These are phyloP conservation scores for Dothistroma pini DNA, from an alignment of 2,329 filamentous ascomycete genomes.

Conservation along the genomic window DNA sequence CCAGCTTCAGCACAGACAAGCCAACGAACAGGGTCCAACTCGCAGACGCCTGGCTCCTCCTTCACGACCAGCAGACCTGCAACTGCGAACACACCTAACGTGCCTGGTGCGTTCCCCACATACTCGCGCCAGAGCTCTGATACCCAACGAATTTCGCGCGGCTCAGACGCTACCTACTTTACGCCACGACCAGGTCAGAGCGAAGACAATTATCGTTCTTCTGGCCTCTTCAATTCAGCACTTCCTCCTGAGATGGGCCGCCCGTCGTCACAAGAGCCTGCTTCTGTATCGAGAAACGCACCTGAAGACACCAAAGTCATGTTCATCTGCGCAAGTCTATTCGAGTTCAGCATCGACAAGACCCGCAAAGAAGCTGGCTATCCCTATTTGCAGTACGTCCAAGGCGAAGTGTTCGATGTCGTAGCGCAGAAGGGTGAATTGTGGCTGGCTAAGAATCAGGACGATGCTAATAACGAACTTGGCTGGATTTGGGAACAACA, in stretches of 20 bases:
- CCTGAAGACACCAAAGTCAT: constrained; percentile 52
- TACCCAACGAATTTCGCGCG: constrained; percentile 22
- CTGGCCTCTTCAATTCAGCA: constrained; percentile 34
- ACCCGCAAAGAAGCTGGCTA: constrained; percentile 91
- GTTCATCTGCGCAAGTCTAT: constrained; percentile 89
- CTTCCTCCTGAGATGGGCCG: constrained; percentile 27
- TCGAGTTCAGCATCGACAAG: constrained; percentile 95
- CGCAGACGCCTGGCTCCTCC: constrained; percentile 50
- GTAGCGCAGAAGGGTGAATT: constrained; percentile 96
- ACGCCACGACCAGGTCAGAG: constrained; percentile 24
- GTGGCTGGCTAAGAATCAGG: constrained; percentile 96
- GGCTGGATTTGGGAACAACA: constrained; percentile 99
- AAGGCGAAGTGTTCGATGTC: constrained; percentile 71
- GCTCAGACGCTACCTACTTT: constrained; percentile 33
- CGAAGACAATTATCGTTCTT: constrained; percentile 26
- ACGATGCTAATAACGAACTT: constrained; percentile 72
- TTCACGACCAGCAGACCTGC: constrained; percentile 35
- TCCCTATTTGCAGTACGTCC: constrained; percentile 91
- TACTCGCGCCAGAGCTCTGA: constrained; percentile 28
- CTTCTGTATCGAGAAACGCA: constrained; percentile 17
- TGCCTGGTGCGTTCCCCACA: constrained; percentile 18
- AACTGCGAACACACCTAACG: constrained; percentile 31
- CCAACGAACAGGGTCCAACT: constrained; percentile 30
- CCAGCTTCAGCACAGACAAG: constrained; percentile 42
- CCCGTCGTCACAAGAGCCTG: constrained; percentile 8